A percentile compares a stretch with the other conserved stretches of the same genome.
Evolutionary conservation across 495 filamentous ascomycete genomes (phyloP).

Genomic region (Bacidia rubella): DNA sequence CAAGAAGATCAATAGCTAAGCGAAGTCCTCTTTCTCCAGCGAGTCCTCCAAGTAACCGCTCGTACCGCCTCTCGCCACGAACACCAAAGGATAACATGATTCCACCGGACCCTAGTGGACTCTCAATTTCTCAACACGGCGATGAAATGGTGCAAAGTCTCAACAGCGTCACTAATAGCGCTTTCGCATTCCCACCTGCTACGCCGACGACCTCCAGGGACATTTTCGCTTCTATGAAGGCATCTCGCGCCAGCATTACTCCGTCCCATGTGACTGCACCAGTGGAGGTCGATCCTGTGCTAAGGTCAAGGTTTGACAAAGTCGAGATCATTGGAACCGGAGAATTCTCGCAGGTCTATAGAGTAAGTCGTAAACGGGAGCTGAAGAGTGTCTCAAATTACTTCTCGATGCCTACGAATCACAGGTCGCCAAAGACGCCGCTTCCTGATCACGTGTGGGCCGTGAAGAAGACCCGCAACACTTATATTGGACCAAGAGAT

Average conservation of each 20-base stretch:
- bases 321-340: conserved; percentile 69
- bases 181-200: conserved; percentile 47
- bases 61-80: conserved; percentile 48
- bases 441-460: conserved; percentile 55
- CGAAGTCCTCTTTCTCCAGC: conserved; percentile 31
- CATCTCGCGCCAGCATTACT: conserved; percentile 35
- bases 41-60: conserved; percentile 36
- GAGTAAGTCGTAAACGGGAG: conserved; percentile 45
- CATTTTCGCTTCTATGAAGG: conserved; percentile 35
- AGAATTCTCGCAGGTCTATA: conserved; percentile 86
- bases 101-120: conserved; percentile 66
- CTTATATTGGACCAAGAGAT: conserved; percentile 58
- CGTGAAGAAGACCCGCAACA: conserved; percentile 83
- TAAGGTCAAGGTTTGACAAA: conserved; percentile 60
- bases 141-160: conserved; percentile 29
- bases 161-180: conserved; percentile 29
- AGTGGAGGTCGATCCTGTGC: conserved; percentile 53
- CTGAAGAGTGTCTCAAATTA: conserved; percentile 29
- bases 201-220: conserved; percentile 67
- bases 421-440: conserved; percentile 28
- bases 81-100: conserved; percentile 65
- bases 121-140: conserved; percentile 57
- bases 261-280: conserved; percentile 41
- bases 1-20: conserved; percentile 31
- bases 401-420: conserved; percentile 29